A percentile compares a stretch with the other conserved stretches of the same genome.
Evolutionary conservation across 164 flowering plant genomes (phyloP).

Genomic region (grape (Vitis vinifera)): DNA sequence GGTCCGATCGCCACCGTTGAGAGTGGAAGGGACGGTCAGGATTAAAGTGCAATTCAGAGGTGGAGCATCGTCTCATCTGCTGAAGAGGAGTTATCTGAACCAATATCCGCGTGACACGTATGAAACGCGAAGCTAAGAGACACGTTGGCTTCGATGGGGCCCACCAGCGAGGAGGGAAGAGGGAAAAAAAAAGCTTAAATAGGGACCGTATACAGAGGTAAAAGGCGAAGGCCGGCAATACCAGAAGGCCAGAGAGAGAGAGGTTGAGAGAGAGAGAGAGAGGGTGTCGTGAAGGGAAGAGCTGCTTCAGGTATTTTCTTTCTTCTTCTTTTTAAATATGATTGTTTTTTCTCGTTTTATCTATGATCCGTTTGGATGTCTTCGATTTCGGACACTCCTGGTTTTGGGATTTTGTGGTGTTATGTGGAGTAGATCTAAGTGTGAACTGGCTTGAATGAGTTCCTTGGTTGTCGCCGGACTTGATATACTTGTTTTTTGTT

Average conservation of each 20-base stretch:
- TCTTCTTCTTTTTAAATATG: background rate
- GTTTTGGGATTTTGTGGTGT: conserved; percentile 1
- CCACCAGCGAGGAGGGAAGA: background rate
- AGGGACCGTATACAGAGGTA: conserved; percentile 1
- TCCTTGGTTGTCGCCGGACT: too few species aligned
- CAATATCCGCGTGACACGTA: too few species aligned
- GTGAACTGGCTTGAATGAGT: too few species aligned
- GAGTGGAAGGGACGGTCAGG: too few species aligned
- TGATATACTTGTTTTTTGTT: too few species aligned
- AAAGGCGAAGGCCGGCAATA: conserved; percentile 3
- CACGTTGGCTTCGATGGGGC: background rate
- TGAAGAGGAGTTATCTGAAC: too few species aligned
- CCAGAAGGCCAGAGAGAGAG: background rate
- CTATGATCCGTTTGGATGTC: background rate
- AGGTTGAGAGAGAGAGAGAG: background rate
- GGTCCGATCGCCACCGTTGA: too few species aligned
- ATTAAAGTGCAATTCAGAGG: too few species aligned
- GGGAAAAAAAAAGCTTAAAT: conserved; percentile 20
- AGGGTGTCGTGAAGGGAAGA: background rate
- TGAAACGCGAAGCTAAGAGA: background rate
- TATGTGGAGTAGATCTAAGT: background rate
- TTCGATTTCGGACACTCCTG: background rate
- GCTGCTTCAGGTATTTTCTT: conserved; percentile 3
- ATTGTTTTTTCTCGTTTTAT: background rate
- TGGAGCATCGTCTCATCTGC: too few species aligned